A percentile compares a stretch with the other conserved stretches of the same genome.
phyloP scores from a whole-genome alignment of 2,329 filamentous ascomycete genomes.

The Reticulascus tulasneorum region DNA sequence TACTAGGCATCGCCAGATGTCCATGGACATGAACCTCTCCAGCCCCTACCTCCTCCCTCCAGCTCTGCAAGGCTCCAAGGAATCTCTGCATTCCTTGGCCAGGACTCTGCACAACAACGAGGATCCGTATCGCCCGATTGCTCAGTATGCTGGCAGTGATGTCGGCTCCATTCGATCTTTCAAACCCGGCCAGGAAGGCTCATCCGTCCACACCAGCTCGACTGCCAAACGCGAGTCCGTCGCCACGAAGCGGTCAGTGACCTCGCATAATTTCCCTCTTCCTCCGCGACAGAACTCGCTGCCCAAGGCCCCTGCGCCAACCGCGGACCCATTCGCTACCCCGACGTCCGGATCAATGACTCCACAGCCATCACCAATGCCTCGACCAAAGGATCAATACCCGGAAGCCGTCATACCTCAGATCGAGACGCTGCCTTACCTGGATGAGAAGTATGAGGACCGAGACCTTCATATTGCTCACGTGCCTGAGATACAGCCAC shows the following conservation, averaged over 20 bases:
- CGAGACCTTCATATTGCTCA: conserved; percentile 17
- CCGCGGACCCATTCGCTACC: conserved; percentile 30
- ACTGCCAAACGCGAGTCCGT: conserved; percentile 30
- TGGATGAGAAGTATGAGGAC: conserved; percentile 23
- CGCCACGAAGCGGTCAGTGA: conserved; percentile 21
- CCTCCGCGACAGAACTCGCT: conserved; percentile 43
- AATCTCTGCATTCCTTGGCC: conserved; percentile 83
- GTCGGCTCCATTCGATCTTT: conserved; percentile 52
- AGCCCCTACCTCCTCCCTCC: conserved; percentile 94
- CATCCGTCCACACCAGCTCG: conserved; percentile 43
- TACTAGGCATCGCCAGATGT: conserved; percentile 49
- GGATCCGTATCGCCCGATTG: conserved; percentile 75
- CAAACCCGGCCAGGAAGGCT: conserved; percentile 32
- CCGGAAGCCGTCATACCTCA: conserved; percentile 31
- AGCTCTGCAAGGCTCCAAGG: conserved; percentile 70
- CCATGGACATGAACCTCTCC: conserved; percentile 70
- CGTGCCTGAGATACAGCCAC: conserved; percentile 32
- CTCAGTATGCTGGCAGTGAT: conserved; percentile 54
- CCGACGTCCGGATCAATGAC: conserved; percentile 20
- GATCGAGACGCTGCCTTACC: conserved; percentile 34
- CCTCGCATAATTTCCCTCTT: conserved; percentile 22
- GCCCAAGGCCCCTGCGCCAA: conserved; percentile 32
- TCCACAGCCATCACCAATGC: conserved; percentile 6
- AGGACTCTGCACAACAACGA: conserved; percentile 69
- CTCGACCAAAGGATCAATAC: no score